phyloP scores from a whole-genome alignment of 192 early-diverging fungal species.

The Geranomyces michiganensis region DNA sequence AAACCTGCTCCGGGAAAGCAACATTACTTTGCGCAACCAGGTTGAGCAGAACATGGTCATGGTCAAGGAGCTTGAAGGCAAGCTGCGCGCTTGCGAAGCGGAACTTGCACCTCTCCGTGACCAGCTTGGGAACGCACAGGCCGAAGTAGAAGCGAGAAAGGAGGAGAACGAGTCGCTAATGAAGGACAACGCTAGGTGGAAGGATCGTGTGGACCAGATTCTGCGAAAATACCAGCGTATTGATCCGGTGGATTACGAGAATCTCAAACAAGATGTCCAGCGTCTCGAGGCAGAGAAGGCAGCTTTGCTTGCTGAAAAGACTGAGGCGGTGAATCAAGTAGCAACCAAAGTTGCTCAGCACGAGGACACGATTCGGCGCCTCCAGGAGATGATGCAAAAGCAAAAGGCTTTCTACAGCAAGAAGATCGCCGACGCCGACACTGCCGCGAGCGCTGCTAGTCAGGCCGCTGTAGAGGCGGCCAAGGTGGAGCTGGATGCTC shows the following conservation, averaged over 20 bases:
- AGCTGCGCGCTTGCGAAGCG: slow-evolving; percentile 41
- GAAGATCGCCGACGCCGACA: slow-evolving; percentile 11
- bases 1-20: slow-evolving; percentile 75
- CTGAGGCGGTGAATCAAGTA: neutral
- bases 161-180: slow-evolving; percentile 54
- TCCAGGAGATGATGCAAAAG: slow-evolving; percentile 16
- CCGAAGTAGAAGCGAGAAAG: slow-evolving; percentile 63
- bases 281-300: slow-evolving; percentile 33
- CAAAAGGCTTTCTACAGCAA: slow-evolving; percentile 19
- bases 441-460: neutral
- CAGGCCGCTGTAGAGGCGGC: neutral
- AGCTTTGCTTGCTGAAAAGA: slow-evolving; percentile 22
- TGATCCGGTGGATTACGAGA: slow-evolving; percentile 76
- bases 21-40: slow-evolving; percentile 71
- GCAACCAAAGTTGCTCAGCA: neutral
- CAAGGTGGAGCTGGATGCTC: slow-evolving; percentile 11
- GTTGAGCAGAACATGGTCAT: slow-evolving; percentile 43
- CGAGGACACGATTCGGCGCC: slow-evolving; percentile 4
- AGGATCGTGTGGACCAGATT: slow-evolving; percentile 71
- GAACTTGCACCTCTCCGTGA: slow-evolving; percentile 61
- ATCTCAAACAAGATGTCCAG: slow-evolving; percentile 60
- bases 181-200: slow-evolving; percentile 73
- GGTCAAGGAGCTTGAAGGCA: slow-evolving; percentile 44
- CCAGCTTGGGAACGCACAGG: slow-evolving; percentile 58
- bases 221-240: slow-evolving; percentile 77